Conservation (phyloP, 2,329 filamentous ascomycete genomes). For the Hymenoscyphus infarciens region DNA sequence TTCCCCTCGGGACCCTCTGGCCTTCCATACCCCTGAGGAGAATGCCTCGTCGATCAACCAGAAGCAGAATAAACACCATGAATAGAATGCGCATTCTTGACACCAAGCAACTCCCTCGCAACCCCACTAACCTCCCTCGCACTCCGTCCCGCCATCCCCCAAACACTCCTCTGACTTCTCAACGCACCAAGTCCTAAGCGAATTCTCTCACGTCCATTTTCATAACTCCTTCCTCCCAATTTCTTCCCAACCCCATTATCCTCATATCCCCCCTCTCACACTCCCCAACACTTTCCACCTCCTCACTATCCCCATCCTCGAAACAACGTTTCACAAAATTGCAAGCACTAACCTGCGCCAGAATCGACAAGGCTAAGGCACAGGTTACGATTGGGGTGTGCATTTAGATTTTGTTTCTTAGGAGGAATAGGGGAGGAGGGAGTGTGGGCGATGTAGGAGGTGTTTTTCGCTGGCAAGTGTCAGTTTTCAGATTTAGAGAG, state of each 20-base stretch:
- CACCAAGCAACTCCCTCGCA: slow-evolving; percentile 45
- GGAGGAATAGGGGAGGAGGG: slow-evolving; percentile 39
- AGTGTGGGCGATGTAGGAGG: slow-evolving; percentile 52
- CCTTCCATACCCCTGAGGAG: neutral
- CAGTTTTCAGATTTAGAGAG: neutral
- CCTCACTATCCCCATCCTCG: neutral
- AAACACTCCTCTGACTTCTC: slow-evolving; percentile 50
- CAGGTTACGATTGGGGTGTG: slow-evolving; percentile 52
- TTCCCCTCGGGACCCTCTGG: neutral
- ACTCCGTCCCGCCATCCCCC: slow-evolving; percentile 54
- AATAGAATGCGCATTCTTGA: neutral
- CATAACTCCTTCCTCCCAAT: slow-evolving; percentile 22
- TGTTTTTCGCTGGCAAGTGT: slow-evolving; percentile 11
- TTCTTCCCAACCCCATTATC: neutral
- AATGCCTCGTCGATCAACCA: neutral
- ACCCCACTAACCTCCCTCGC: slow-evolving; percentile 55
- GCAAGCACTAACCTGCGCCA: slow-evolving; percentile 58
- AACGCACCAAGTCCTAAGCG: slow-evolving; percentile 56
- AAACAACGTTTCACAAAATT: slow-evolving; percentile 33
- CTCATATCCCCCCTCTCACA: neutral
- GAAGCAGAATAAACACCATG: neutral
- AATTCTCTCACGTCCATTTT: slow-evolving; percentile 46
- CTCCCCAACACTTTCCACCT: neutral
- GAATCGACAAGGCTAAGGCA: slow-evolving; percentile 50
- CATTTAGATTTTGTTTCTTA: slow-evolving; percentile 21